phyloP scores from a whole-genome alignment of 1,284 basidiomycete genomes.

The Heterobasidion irregulare region DNA sequence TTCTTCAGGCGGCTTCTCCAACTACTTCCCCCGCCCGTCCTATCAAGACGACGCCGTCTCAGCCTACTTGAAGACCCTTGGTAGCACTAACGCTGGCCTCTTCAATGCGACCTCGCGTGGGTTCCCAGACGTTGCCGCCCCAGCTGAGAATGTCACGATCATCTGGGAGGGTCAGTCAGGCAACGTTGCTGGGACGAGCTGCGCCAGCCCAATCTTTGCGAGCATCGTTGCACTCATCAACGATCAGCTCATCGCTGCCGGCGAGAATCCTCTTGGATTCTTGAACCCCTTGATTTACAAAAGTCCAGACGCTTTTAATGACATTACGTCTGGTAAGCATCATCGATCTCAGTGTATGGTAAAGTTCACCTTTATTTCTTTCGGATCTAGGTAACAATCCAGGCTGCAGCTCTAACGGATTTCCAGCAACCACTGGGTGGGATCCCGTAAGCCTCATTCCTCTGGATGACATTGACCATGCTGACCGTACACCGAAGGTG shows the following conservation, averaged over 20 bases:
- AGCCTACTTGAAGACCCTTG: slow-evolving; percentile 14
- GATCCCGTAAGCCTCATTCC: slow-evolving; percentile 20
- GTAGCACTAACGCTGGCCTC: slow-evolving; percentile 18
- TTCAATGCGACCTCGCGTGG: slow-evolving; percentile 17
- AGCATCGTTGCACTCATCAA: slow-evolving; percentile 49
- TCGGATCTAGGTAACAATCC: slow-evolving; percentile 17
- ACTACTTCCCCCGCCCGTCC: background rate
- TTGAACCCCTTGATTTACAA: slow-evolving; percentile 43
- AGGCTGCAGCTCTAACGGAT: slow-evolving; percentile 30
- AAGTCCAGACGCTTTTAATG: slow-evolving; percentile 41
- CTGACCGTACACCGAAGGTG: background rate
- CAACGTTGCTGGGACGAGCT: slow-evolving; percentile 39
- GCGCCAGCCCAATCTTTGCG: slow-evolving; percentile 12
- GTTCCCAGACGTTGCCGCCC: slow-evolving; percentile 43
- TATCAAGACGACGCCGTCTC: background rate
- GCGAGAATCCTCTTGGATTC: slow-evolving; percentile 37
- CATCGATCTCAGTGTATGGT: background rate
- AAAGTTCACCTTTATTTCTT: background rate
- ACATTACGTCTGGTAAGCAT: slow-evolving; percentile 31
- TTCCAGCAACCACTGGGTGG: slow-evolving; percentile 27
- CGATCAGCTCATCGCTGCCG: slow-evolving; percentile 42
- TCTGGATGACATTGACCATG: background rate
- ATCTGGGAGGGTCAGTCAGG: slow-evolving; percentile 35
- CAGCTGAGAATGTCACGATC: slow-evolving; percentile 50
- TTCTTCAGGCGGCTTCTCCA: slow-evolving; percentile 5